Evolutionary conservation across 2,329 filamentous ascomycete species (phyloP).

Genomic region (Botrytis galanthina): DNA sequence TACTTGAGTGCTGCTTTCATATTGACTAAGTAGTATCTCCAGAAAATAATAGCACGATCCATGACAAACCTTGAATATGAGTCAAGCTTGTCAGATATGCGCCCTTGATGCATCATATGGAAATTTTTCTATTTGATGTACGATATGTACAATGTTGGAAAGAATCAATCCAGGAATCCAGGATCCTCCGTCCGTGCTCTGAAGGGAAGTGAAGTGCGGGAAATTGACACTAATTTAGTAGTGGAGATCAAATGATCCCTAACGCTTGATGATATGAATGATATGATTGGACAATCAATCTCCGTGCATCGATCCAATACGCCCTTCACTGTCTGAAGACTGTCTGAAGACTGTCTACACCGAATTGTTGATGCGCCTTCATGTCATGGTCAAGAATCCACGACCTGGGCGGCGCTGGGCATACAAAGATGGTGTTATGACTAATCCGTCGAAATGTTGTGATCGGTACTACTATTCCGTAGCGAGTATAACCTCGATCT

Average conservation of each 20-base stretch:
- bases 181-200: not conserved
- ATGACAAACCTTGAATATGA: conserved; percentile 5
- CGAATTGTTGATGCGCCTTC: not conserved
- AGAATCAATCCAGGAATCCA: not conserved
- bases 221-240: not conserved
- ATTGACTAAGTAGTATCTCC: not conserved
- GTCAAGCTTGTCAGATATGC: conserved; percentile 14
- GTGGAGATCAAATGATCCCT: not conserved
- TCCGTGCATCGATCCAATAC: not conserved
- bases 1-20: not conserved
- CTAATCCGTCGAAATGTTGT: not conserved
- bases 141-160: too few species aligned
- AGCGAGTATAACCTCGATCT: not conserved
- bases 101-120: conserved; percentile 3
- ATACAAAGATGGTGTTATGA: not conserved
- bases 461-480: not conserved
- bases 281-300: not conserved
- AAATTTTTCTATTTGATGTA: not conserved
- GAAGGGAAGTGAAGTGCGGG: not conserved
- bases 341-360: not conserved
- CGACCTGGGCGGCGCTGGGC: too few species aligned
- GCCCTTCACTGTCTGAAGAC: not conserved
- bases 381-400: not conserved
- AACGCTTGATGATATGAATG: not conserved
- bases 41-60: not conserved